Evolutionary conservation across 148 eudicot species (phyloP), one percentile per base, ranked within the genome.

Genomic region (Persicaria maculosa): DNA sequence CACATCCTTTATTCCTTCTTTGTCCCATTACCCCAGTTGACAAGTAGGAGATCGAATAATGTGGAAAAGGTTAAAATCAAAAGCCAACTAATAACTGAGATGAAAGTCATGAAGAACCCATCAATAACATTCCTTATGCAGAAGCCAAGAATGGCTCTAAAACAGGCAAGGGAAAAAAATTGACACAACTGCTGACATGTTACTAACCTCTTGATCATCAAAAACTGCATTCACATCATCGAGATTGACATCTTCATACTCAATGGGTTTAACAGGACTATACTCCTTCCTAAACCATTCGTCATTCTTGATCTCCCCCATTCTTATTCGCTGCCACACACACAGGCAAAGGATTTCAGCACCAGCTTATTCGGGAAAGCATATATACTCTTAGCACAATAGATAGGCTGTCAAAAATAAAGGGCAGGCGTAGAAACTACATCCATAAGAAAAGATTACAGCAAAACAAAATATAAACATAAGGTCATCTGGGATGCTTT

Each of bases 201-300:
- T 48, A 80, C 90, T 48, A 72, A 93, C 98, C 97, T 94, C 97
- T 22, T 88, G 81, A 78, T 86, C 95, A 81, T 95, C 92, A 85
- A 95, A 92, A 76, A 85, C 96, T 74, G 97, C 96, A 90, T 92
- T 86, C 58, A 95, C 83, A 77, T 95, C 99, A 80, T 95, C 97
- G 72, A 95, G 85, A 80, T 95, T 91, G 79, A 95, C 85, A 78
- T 90, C 99, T 92, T 95, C 99, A 76, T 85, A 83, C 76, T 92
- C 97, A 68, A 87, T 59, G 75, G 86, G 80, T 58, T 76, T 84
- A 77, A 81, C 92, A 64, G 99, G 99, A 85, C 80, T 84, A 78
- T 95, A 92, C 54, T 80, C 88, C 82, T 71, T 95, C 72, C 76
- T 80, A 81, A 95, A 95, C 99, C 99, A 95, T 75, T 92, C 97